phyloP scores from a whole-genome alignment of 768 basidiomycete genomes.

The Dioszegia aurantiaca region DNA sequence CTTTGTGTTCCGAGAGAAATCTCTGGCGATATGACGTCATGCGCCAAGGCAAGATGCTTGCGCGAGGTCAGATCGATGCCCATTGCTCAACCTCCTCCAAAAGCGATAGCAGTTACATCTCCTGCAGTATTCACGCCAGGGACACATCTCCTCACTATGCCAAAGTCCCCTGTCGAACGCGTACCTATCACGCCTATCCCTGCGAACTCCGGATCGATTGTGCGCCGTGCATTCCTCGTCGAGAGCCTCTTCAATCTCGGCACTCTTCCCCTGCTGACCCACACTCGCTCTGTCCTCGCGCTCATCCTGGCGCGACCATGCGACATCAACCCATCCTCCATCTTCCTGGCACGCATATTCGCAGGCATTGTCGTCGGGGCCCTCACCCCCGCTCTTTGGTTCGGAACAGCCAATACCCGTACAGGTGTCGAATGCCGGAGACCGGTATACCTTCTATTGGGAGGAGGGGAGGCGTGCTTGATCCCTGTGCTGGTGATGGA shows the following conservation, averaged over 20 bases:
- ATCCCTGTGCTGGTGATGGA: conserved; percentile 29
- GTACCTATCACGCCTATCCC: conserved; percentile 3
- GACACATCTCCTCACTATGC: background rate
- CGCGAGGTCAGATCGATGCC: too few species aligned
- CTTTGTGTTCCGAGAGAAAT: too few species aligned
- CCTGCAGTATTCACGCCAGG: too few species aligned
- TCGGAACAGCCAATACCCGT: conserved; percentile 19
- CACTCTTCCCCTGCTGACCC: conserved; percentile 38
- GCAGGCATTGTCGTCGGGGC: conserved; percentile 32
- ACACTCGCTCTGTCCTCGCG: conserved; percentile 26
- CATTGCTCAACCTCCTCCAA: too few species aligned
- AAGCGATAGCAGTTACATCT: too few species aligned
- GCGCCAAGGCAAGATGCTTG: too few species aligned
- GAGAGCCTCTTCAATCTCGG: conserved; percentile 33
- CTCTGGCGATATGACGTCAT: too few species aligned
- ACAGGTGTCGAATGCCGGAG: conserved; percentile 20
- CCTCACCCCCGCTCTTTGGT: conserved; percentile 24
- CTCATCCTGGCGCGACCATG: conserved; percentile 24
- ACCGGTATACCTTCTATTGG: conserved; percentile 24
- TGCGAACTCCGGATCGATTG: conserved; percentile 17
- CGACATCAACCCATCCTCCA: conserved; percentile 28
- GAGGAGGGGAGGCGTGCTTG: conserved; percentile 26
- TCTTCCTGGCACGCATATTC: conserved; percentile 33
- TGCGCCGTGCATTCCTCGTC: conserved; percentile 38
- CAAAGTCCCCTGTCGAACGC: background rate